A percentile compares a stretch with the other conserved stretches of the same genome.
Conservation (phyloP, 257 asterid species). For the Nicotiana noctiflora region DNA sequence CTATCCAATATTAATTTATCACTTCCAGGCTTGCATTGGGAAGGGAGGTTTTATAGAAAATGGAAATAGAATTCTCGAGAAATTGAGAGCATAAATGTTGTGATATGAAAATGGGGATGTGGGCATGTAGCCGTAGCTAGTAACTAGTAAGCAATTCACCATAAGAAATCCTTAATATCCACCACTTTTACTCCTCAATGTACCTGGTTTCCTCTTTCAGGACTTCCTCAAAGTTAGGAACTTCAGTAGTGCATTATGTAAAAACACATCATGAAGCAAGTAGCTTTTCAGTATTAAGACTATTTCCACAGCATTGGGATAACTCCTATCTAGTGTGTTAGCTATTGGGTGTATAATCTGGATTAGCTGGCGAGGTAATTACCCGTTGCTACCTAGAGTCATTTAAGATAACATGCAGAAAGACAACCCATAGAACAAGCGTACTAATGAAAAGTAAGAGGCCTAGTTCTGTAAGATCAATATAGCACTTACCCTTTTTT, state of each 20-base stretch:
- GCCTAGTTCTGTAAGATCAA: not conserved
- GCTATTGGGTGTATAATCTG: not conserved
- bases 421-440: not conserved
- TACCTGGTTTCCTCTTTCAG: not conserved
- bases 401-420: not conserved
- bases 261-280: too few species aligned
- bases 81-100: not conserved
- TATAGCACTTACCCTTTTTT: constrained; percentile 46
- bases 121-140: not conserved
- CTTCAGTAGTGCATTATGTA: not conserved
- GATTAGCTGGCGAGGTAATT: not conserved
- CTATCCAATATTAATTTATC: not conserved
- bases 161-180: not conserved
- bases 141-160: not conserved
- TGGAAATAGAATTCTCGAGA: not conserved
- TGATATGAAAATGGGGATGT: not conserved
- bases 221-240: not conserved
- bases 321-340: not conserved
- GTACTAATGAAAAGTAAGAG: not conserved
- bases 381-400: not conserved
- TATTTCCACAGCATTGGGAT: not conserved
- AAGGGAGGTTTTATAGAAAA: not conserved
- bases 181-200: not conserved
- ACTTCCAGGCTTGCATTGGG: not conserved
- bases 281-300: not conserved